Evolutionary conservation across 2,329 filamentous ascomycete genomes (phyloP), one percentile per base, ranked within the genome.

Genomic region (Plenodomus biglobosus): DNA sequence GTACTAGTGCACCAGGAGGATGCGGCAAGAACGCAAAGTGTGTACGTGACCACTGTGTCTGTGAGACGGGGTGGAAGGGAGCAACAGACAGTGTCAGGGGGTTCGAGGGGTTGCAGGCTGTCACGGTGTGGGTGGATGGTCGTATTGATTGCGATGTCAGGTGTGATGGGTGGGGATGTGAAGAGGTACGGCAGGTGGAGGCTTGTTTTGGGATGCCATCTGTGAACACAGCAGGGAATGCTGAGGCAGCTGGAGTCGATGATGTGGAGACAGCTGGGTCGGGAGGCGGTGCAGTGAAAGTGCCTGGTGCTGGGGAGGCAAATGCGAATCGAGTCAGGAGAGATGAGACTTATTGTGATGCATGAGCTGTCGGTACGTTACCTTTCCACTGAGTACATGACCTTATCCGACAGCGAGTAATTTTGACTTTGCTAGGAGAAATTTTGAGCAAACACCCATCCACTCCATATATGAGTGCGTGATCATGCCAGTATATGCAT

Each of bases 51-150:
- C 46, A 48, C 17, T 48, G 46, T 27, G 36, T 48, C 1, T 59
- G 56, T 37, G 22, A 41, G 2, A 15, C 38, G 5, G 56, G 48
- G 3, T 42, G 34, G 36, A 57, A 55, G 20, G 52, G 43, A 11
- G 18, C 1, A 6, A n/a, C 22, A 13, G 36, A 37, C 2, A 36
- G 36, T 16, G 40, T 53, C 1, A 27, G 52, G 2, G 50, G 51
- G 2, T 41, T 38, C 15, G 36, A 36, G 5, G 50, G 39, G 6
- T 36, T 54, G 5, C 44, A 50, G 8, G 43, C 43, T 2, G 36
- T 55, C 13, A 58, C 53, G 6, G 50, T 60, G 17, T 58, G 52
- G 40, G 38, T 52, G 2, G 40, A 49, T 38, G 19, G 42, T 2
- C 48, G 43, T 3, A 21, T 47, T 7, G 47, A 27, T 18, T 58